A percentile compares a stretch with the other conserved stretches of the same genome.
Conservation (phyloP, 371 early-diverging fungal species). For the Rhizopus arrhizus region DNA sequence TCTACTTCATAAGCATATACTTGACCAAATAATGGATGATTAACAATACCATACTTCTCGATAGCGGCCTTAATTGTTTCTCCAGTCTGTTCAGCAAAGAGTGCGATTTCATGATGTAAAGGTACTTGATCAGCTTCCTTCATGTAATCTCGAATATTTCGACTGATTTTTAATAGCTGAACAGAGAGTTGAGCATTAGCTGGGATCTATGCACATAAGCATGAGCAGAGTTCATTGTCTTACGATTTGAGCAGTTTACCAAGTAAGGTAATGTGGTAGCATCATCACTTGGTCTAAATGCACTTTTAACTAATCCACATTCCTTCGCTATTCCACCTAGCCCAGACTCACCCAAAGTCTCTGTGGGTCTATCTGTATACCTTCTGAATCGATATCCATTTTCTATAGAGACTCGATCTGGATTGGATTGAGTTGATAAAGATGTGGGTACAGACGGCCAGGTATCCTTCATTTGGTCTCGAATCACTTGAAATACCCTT, state of each 20-base stretch:
- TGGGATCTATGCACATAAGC: conserved; percentile 40
- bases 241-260: conserved; percentile 17
- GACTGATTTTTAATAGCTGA: conserved; percentile 25
- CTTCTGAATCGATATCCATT: conserved; percentile 43
- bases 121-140: neutral
- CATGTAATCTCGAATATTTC: conserved; percentile 13
- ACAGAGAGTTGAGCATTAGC: conserved; percentile 63
- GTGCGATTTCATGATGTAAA: neutral
- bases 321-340: conserved; percentile 51
- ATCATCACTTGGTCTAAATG: conserved; percentile 69
- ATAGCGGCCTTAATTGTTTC: conserved; percentile 52
- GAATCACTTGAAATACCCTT: conserved; percentile 33
- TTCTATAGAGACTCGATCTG: conserved; percentile 25
- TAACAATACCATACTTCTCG: conserved; percentile 44
- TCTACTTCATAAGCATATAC: conserved; percentile 70
- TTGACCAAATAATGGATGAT: conserved; percentile 53
- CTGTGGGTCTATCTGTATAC: conserved; percentile 46
- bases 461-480: conserved; percentile 40
- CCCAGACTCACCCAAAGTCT: conserved; percentile 58
- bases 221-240: neutral
- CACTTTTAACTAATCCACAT: conserved; percentile 58
- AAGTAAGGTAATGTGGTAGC: conserved; percentile 61
- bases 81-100: conserved; percentile 33
- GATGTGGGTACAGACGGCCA: conserved; percentile 26
- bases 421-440: conserved; percentile 4